Conservation (phyloP, 1,284 basidiomycete species). For the Singerocomus inundabilis region DNA sequence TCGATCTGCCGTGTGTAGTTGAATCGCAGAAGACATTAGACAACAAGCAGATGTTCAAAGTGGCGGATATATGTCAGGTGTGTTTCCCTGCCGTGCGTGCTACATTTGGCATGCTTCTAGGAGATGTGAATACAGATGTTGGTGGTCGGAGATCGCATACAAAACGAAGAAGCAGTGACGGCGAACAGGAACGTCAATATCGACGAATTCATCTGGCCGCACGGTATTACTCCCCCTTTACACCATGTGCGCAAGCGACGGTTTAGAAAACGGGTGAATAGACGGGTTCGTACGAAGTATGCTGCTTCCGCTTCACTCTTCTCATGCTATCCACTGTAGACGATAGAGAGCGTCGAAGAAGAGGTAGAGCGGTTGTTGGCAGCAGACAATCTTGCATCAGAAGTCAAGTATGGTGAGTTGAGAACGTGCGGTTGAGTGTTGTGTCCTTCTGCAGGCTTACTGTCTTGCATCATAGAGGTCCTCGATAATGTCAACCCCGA, state of each 20-base stretch:
- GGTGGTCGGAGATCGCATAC: slow-evolving; percentile 77
- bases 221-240: slow-evolving; percentile 94
- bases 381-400: slow-evolving; percentile 79
- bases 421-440: not conserved
- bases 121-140: slow-evolving; percentile 63
- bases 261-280: slow-evolving; percentile 88
- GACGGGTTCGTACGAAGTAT: slow-evolving; percentile 51
- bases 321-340: slow-evolving; percentile 42
- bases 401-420: slow-evolving; percentile 73
- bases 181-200: slow-evolving; percentile 77
- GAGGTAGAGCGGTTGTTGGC: slow-evolving; percentile 92
- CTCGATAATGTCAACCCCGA: slow-evolving; percentile 85
- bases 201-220: slow-evolving; percentile 97
- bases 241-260: slow-evolving; percentile 89
- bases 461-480: slow-evolving; percentile 48
- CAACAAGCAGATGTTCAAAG: slow-evolving; percentile 97
- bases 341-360: slow-evolving; percentile 96
- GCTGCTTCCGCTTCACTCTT: not conserved
- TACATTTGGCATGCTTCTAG: slow-evolving; percentile 12
- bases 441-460: slow-evolving; percentile 2
- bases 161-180: slow-evolving; percentile 60
- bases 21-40: slow-evolving; percentile 98
- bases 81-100: slow-evolving; percentile 6
- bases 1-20: slow-evolving; percentile 92
- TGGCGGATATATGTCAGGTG: slow-evolving; percentile 97